These are phyloP conservation scores for Epichloe amarillans DNA, from an alignment of 2,329 filamentous ascomycete species.

Conservation along the genomic window DNA sequence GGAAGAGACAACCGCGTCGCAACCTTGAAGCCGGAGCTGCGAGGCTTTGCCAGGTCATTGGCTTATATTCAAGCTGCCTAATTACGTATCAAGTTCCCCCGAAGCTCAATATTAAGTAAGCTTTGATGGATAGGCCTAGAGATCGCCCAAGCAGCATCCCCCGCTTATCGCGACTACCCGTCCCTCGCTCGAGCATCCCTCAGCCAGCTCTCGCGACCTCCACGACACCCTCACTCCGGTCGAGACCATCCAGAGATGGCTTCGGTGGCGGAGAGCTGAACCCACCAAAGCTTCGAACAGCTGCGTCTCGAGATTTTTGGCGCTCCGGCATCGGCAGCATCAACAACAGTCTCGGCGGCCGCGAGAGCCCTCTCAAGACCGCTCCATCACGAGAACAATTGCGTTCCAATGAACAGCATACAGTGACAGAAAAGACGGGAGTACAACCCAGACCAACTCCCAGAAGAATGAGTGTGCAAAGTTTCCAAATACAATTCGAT, in stretches of 20 bases:
- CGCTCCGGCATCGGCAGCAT: conserved; percentile 12
- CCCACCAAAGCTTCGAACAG: conserved; percentile 26
- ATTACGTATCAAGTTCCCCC: background rate
- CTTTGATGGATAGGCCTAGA: conserved; percentile 18
- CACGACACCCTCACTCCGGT: conserved; percentile 8
- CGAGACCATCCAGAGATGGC: conserved; percentile 1
- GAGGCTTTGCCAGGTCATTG: background rate
- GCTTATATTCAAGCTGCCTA: too few species aligned
- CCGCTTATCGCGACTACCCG: conserved; percentile 25
- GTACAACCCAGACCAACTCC: conserved; percentile 7
- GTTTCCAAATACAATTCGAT: conserved; percentile 5
- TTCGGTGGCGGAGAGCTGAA: conserved; percentile 18
- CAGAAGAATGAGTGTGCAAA: conserved; percentile 5
- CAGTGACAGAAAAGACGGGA: conserved; percentile 2
- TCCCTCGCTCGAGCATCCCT: conserved; percentile 21
- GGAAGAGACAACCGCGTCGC: background rate
- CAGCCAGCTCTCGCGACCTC: conserved; percentile 16
- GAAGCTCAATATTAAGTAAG: too few species aligned
- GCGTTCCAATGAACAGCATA: conserved; percentile 4
- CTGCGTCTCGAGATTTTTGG: conserved; percentile 27
- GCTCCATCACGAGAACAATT: conserved; percentile 12
- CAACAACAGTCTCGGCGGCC: conserved; percentile 9
- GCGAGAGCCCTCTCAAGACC: conserved; percentile 8
- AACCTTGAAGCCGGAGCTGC: background rate
- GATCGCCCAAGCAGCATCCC: conserved; percentile 25